Base-by-base conservation (phyloP, 192 early-diverging fungal species). In the Umbelopsis isabellina region DNA sequence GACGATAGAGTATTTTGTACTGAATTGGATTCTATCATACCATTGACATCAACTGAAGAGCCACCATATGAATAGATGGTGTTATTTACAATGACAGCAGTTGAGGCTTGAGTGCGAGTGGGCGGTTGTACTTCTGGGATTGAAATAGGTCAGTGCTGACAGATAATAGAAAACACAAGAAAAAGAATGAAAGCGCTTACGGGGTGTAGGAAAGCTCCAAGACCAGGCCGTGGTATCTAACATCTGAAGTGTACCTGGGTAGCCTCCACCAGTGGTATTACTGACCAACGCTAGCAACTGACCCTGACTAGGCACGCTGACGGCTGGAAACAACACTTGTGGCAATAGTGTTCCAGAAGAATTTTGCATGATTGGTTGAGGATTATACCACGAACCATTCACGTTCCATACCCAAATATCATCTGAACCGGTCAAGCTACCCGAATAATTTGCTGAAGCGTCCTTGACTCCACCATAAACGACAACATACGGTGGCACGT, bases 1-100 rank as follows among this genome's bases (percentile, higher is more conserved):
- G 70, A 49, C 12, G 49, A 49, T 20, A 79, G 49, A 5, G 65
- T 79, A 23, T 79, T 79, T 25, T 68, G 73, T n/a, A 79, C 68
- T 5, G 67, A 49, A 46, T 46, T 48, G 13, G 67, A 27, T 22
- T 45, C 50, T 9, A 49, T 52, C 21, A 52, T 68, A 16, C 73
- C 78, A 69, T 75, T 70, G 15, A 23, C 23, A 49, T 68, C 74
- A 6, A 75, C 78, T 2, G 67, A 46, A 15, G 72, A 22, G 0
- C 78, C 78, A 33, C 78, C 78, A 51, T 75, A 79, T 22, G 65
- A 72, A 49, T 66, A 79, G 67, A 83, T 68, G 77, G 73, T 75
- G 85, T 79, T 79, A 80, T 86, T 75, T 78, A 91, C 69, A 80
- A 67, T 16, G 79, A 81, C 49, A 84, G 87, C 72, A 76, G 85